Base-by-base conservation (phyloP, 1,139 yeast species). In the Nakaseomyces delphensis region DNA sequence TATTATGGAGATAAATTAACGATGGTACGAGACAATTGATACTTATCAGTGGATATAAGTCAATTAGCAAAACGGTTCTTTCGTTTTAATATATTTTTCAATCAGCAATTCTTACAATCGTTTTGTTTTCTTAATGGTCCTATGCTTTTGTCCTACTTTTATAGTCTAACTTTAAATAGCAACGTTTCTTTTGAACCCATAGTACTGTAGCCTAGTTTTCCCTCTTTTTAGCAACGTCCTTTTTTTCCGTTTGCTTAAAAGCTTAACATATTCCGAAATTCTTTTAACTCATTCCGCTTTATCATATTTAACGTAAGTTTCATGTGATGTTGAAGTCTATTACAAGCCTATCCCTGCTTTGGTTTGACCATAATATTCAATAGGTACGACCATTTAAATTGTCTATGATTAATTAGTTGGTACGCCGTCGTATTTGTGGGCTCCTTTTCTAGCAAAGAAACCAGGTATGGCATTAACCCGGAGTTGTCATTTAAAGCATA, bases 351-450 rank as follows among this genome's bases (percentile, higher is more conserved):
- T 24, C 28, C 2, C n/a, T 25, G 8, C 24, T 3, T 25, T 25
- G 9, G n/a, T 10, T 25, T 25, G n/a, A 3, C 28, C 28, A n/a
- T n/a, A n/a, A n/a, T n/a, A n/a, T n/a, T 25, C 1, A 25, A n/a
- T 25, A 25, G n/a, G n/a, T 5, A 20, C 23, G 30, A 32, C 21
- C 28, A 23, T 29, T 13, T 33, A 18, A 39, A 19, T n/a, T 23
- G 16, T 33, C 29, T 35, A 15, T 32, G 38, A 8, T 36, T 19
- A 3, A 50, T 18, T 15, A 54, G 15, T 27, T 52, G 54, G 43
- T 44, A 56, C 2, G 45, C 48, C 3, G 56, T 50, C 5, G 58
- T 52, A 2, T 54, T 46, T 1, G 60, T 54, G 16, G 30, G 45
- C 38, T 59, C 62, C 20, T 45, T 43, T 3, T 50, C 43, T 2